Conservation (phyloP, 805 yeast species). For the Sugiyamaella marilandica region DNA sequence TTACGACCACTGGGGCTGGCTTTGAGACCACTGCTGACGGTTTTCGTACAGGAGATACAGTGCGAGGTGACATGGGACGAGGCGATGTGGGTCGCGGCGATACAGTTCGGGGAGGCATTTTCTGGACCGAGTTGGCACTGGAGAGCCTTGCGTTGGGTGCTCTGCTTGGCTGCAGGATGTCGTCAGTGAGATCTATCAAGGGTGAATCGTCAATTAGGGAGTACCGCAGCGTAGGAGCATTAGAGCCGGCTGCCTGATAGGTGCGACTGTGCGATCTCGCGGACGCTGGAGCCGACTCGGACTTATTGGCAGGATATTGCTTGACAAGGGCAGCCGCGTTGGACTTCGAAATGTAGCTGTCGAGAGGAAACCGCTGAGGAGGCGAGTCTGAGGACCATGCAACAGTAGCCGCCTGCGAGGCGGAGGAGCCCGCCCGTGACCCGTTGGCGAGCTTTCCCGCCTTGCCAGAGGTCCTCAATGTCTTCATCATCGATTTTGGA, state of each 20-base stretch:
- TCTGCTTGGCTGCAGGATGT: neutral
- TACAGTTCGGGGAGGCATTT: neutral
- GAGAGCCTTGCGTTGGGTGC: neutral
- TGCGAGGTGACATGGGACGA: constrained; percentile 1
- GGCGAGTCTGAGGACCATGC: constrained; percentile 21
- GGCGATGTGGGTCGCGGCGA: neutral
- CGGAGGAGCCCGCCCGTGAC: constrained; percentile 6
- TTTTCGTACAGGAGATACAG: neutral
- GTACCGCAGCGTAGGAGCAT: constrained; percentile 1
- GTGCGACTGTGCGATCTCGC: neutral
- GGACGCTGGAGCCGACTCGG: neutral
- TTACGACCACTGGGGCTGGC: neutral
- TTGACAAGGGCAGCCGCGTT: constrained; percentile 13
- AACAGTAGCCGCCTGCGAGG: constrained; percentile 22
- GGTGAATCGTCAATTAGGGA: constrained; percentile 10
- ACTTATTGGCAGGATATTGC: constrained; percentile 1
- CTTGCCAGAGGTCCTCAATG: constrained; percentile 21
- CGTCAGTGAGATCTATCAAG: constrained; percentile 7
- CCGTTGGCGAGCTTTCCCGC: constrained; percentile 15
- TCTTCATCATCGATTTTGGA: constrained; percentile 20
- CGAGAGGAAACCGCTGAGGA: constrained; percentile 5
- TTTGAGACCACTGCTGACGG: neutral
- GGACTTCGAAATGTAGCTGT: constrained; percentile 4
- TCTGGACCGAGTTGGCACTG: neutral
- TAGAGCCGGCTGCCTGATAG: neutral